A percentile compares a stretch with the other conserved stretches of the same genome.
Evolutionary conservation across 2,329 filamentous ascomycete genomes (phyloP).

Genomic region (Trichophyton schoenleinii): DNA sequence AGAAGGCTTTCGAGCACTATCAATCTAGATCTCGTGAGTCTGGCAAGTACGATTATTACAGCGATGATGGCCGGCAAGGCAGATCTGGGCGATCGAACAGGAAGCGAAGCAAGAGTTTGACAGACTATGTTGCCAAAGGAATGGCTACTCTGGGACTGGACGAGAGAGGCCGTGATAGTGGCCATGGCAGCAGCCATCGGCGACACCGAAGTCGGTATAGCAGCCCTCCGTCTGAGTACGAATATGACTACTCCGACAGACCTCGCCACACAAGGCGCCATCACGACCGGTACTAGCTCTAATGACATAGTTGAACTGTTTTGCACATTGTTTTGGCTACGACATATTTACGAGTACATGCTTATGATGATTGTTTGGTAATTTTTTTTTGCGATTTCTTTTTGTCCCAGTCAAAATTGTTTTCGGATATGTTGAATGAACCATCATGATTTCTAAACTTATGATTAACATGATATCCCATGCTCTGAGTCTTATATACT

Average conservation of each 20-base stretch:
- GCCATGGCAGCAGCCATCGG: slow-evolving; percentile 18
- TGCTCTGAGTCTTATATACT: neutral
- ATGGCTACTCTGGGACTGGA: slow-evolving; percentile 34
- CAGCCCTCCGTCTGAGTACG: slow-evolving; percentile 21
- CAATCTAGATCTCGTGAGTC: slow-evolving; percentile 28
- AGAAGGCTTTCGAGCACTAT: slow-evolving; percentile 35
- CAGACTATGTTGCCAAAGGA: slow-evolving; percentile 34
- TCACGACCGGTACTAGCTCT: neutral
- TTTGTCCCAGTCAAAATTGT: neutral
- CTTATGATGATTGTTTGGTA: neutral
- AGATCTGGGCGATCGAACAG: slow-evolving; percentile 39
- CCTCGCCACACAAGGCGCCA: slow-evolving; percentile 16
- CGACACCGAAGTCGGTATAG: slow-evolving; percentile 20
- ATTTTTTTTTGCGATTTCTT: neutral
- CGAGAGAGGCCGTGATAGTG: slow-evolving; percentile 14
- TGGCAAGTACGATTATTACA: slow-evolving; percentile 24
- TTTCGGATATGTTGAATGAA: neutral
- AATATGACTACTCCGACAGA: slow-evolving; percentile 29
- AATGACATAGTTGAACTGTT: neutral
- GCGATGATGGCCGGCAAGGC: slow-evolving; percentile 40
- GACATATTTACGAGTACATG: neutral
- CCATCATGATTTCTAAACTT: neutral
- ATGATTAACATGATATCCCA: neutral
- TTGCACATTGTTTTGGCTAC: neutral
- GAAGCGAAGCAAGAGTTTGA: slow-evolving; percentile 36